Conservation (phyloP, 2,329 filamentous ascomycete species). For the Scytalidium sp. region DNA sequence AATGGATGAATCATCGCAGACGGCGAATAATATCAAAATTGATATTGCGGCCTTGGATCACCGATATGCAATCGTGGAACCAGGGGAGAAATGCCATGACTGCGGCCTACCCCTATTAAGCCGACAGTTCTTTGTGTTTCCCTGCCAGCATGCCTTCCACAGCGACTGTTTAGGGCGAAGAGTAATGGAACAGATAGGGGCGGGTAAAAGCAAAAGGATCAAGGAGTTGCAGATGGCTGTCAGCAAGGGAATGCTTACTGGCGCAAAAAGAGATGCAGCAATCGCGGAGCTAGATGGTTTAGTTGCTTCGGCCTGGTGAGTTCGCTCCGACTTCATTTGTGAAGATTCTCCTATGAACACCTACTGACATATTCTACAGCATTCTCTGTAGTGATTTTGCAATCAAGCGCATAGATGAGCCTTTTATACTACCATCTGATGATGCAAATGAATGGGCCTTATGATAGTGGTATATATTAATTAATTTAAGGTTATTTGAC, state of each 20-base stretch:
- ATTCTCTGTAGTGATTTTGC: slow-evolving; percentile 93
- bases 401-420: slow-evolving; percentile 91
- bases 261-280: slow-evolving; percentile 73
- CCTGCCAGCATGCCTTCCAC: slow-evolving; percentile 97
- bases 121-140: slow-evolving; percentile 96
- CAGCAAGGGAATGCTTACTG: slow-evolving; percentile 68
- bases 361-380: slow-evolving; percentile 44
- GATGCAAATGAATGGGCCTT: slow-evolving; percentile 78
- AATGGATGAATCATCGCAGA: slow-evolving; percentile 92
- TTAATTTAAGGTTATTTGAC: not conserved
- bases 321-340: slow-evolving; percentile 21
- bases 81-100: slow-evolving; percentile 89
- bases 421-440: slow-evolving; percentile 75
- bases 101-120: slow-evolving; percentile 84
- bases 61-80: slow-evolving; percentile 93
- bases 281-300: slow-evolving; percentile 88
- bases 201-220: slow-evolving; percentile 75
- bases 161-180: slow-evolving; percentile 87
- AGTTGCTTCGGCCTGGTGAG: slow-evolving; percentile 84
- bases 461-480: slow-evolving; percentile 30
- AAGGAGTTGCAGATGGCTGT: slow-evolving; percentile 82
- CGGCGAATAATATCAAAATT: slow-evolving; percentile 83
- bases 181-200: slow-evolving; percentile 78
- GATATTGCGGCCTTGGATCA: slow-evolving; percentile 85
- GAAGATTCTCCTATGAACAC: slow-evolving; percentile 4